These are phyloP conservation scores for Fusarium tupiense DNA, from an alignment of 2,329 filamentous ascomycete species.

Conservation along the genomic window DNA sequence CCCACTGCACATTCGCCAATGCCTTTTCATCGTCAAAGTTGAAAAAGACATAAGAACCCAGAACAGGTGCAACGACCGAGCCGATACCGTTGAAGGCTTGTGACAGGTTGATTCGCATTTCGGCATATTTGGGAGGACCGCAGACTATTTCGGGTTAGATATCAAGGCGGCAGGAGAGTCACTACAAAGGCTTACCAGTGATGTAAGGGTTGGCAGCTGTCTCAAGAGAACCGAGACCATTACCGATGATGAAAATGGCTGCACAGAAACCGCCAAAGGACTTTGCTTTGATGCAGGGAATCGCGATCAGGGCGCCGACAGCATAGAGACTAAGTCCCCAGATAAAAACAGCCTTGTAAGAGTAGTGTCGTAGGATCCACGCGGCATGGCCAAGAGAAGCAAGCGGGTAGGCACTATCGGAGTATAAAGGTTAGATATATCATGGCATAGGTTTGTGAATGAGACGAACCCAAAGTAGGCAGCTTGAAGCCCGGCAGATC, in stretches of 20 bases:
- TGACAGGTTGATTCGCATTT: constrained; percentile 78
- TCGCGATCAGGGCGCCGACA: constrained; percentile 63
- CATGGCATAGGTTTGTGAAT: constrained; percentile 17
- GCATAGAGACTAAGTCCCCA: constrained; percentile 74
- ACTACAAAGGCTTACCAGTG: constrained; percentile 51
- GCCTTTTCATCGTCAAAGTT: constrained; percentile 65
- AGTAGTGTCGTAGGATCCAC: constrained; percentile 70
- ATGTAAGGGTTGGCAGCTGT: constrained; percentile 82
- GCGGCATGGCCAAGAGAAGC: constrained; percentile 74
- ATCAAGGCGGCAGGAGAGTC: accelerated
- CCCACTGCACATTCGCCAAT: constrained; percentile 77
- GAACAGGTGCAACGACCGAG: constrained; percentile 75
- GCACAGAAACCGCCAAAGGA: constrained; percentile 80
- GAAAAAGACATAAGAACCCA: constrained; percentile 80
- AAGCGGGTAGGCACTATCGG: constrained; percentile 69
- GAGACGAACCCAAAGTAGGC: constrained; percentile 65
- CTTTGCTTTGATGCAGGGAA: constrained; percentile 65
- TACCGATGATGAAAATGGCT: constrained; percentile 77
- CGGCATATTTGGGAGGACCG: constrained; percentile 74
- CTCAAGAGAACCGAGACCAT: constrained; percentile 77
- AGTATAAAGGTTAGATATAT: constrained; percentile 6
- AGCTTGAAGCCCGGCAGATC: constrained; percentile 58
- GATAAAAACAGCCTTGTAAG: constrained; percentile 75
- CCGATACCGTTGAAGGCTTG: constrained; percentile 83
- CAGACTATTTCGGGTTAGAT: constrained; percentile 46